Base-by-base conservation (phyloP, 2,329 filamentous ascomycete genomes). In the Ciborinia camelliae region DNA sequence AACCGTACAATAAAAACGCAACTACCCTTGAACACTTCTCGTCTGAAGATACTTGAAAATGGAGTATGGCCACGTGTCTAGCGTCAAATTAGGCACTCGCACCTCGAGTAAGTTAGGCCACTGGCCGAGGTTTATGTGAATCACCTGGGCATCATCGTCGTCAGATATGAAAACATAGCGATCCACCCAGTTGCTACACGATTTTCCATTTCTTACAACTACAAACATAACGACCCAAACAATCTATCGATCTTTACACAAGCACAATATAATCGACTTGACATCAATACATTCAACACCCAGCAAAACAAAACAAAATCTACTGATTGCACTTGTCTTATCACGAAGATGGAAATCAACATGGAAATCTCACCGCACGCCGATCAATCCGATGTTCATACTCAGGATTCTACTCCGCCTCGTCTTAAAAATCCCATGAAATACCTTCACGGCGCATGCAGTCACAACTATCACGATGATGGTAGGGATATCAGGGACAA, bases 51-150 rank as follows among this genome's bases (percentile, higher is more conserved):
- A 47, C 55, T 58, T 45, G 30, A 47, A 58, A 58, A 58, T 58
- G 55, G 55, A 58, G 55, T 7, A 58, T 47, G 55, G 55, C 28
- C 55, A 58, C 55, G 55, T 58, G 55, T 58, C 55, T 58, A 58
- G 55, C 55, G 55, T 58, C 41, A 35, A 41, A 58, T 47, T 47
- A 58, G 54, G 28, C 41, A 47, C 30, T 58, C 28, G 28, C 54
- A n/a, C 5, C 26, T 57, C 28, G n/a, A 58, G n/a, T 32, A 12
- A 58, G 47, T 35, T 30, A 35, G 55, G 28, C 41, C 41, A 58
- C 55, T 47, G 55, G 15, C n/a, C 30, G 43, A 37, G 30, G 32
- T 35, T 26, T 26, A 20, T 58, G n/a, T 58, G 41, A 58, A 47
- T 58, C 55, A 58, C 41, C 50, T 53, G 50, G 20, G 50, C 50